Conservation (phyloP, 139 green algal genomes). For the Coccomyxa sp. region DNA sequence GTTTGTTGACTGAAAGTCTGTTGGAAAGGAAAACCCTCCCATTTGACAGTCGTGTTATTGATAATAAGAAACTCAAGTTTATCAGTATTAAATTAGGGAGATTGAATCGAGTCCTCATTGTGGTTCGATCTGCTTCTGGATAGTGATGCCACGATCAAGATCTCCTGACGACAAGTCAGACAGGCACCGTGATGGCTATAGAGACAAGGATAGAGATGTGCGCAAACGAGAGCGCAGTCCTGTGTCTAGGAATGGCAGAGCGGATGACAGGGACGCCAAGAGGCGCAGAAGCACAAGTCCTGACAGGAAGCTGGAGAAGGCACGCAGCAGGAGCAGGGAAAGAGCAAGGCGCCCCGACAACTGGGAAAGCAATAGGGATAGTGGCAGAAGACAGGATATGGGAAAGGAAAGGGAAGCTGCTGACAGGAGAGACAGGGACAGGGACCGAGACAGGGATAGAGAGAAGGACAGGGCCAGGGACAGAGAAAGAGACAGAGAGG, state of each 20-base stretch:
- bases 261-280: neutral
- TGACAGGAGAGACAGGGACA: neutral
- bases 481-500: neutral
- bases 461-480: neutral
- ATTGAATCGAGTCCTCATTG: too few relatives aligned
- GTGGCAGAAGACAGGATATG: neutral
- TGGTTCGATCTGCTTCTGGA: too few relatives aligned
- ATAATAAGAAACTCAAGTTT: too few relatives aligned
- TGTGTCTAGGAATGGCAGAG: too few relatives aligned
- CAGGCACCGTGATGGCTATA: too few relatives aligned
- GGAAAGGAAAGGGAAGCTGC: too few relatives aligned
- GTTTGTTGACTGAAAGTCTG: too few relatives aligned
- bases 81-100: too few relatives aligned
- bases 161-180: neutral
- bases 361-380: neutral
- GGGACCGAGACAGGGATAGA: neutral
- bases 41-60: too few relatives aligned
- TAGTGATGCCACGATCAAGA: neutral
- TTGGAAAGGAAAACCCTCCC: too few relatives aligned
- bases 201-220: neutral
- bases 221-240: neutral
- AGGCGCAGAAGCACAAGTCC: neutral
- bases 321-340: too few relatives aligned
- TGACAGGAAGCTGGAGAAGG: neutral
- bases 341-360: too few relatives aligned